Percentiles rank a stretch among this genome's conserved stretches.
These are phyloP conservation scores for Xylariaceae sp. DNA, from an alignment of 2,329 filamentous ascomycete species.

Conservation along the genomic window DNA sequence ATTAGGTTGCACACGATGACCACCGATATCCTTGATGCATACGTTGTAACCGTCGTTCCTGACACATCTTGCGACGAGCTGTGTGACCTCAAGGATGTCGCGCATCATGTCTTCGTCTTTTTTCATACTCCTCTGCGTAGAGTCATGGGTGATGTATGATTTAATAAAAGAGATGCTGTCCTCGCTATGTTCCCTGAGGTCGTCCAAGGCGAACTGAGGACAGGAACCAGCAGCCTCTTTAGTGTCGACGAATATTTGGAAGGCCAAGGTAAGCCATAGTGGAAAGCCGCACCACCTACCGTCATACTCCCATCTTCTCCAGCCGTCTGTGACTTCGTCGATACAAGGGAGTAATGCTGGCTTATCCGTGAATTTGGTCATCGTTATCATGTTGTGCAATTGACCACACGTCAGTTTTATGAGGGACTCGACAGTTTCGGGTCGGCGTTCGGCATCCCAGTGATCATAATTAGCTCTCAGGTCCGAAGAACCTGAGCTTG, in stretches of 20 bases:
- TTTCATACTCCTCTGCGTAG: not conserved
- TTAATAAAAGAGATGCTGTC: not conserved
- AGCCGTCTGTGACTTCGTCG: constrained; percentile 12
- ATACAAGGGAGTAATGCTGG: constrained; percentile 1
- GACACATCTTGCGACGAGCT: not conserved
- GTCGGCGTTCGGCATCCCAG: too few species aligned
- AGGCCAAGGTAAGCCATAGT: constrained; percentile 7
- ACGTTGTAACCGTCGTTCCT: too few species aligned
- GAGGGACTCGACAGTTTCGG: too few species aligned
- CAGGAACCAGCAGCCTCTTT: not conserved
- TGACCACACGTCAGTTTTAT: too few species aligned
- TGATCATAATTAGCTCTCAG: too few species aligned
- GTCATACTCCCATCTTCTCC: not conserved
- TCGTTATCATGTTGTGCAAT: not conserved
- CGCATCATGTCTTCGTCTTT: not conserved
- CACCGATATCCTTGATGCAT: too few species aligned
- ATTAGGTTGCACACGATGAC: too few species aligned
- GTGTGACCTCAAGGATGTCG: not conserved
- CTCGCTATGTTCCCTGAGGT: not conserved
- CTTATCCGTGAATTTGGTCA: not conserved
- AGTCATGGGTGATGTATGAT: not conserved
- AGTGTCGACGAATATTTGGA: constrained; percentile 17
- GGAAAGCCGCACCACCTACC: not conserved
- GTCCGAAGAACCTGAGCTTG: too few species aligned
- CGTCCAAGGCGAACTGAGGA: not conserved